Base-by-base conservation (phyloP, 805 yeast genomes). In the Cyberlindnera euphorbiiphila region DNA sequence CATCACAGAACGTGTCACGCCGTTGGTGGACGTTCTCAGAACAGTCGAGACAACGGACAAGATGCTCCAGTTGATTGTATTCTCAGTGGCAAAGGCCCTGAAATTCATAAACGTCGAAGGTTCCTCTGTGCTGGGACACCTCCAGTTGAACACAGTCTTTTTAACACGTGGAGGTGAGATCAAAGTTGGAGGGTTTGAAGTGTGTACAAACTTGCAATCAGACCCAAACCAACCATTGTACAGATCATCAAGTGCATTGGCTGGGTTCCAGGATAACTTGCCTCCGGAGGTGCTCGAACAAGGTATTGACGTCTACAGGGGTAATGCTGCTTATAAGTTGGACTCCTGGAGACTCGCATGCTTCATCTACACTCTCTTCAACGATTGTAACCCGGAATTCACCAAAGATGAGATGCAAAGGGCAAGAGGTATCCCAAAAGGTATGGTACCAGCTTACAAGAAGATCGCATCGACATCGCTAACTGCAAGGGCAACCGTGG, bases 131-230 rank as follows among this genome's bases (percentile, higher is more conserved):
- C 82, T 85, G 52, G 91, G 88, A 6, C 76, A 77, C 42, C 46
- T 86, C 10, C 68, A 73, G 41, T 47, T 62, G 14, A 66, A 72
- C 27, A 73, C 84, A 1, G 70, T 89, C 1, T 88, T 65, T 55
- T 78, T 85, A 12, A 81, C 74, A 37, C 72, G 68, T 21, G 54
- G 67, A 12, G 95, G 96, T 11, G 94, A 84, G 53, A 86, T 95
- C 91, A 81, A 77, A 42, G 56, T 89, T 19, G 83, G 84, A 41
- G 95, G 96, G 1, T 78, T 88, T 51, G 97, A 89, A 58, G 58
- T 81, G 1, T 60, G 77, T 24, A 69, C 81, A 2, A 72, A 66
- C 37, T 55, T 72, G 29, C 63, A 72, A 34, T 50, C 57, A 5
- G 59, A 50, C 26, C 53, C 51, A 3, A 50, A 51, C n/a, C 54